A percentile compares a stretch with the other conserved stretches of the same genome.
Conservation (phyloP, 2,329 filamentous ascomycete species). For the Rhexocercosporidium sp. region DNA sequence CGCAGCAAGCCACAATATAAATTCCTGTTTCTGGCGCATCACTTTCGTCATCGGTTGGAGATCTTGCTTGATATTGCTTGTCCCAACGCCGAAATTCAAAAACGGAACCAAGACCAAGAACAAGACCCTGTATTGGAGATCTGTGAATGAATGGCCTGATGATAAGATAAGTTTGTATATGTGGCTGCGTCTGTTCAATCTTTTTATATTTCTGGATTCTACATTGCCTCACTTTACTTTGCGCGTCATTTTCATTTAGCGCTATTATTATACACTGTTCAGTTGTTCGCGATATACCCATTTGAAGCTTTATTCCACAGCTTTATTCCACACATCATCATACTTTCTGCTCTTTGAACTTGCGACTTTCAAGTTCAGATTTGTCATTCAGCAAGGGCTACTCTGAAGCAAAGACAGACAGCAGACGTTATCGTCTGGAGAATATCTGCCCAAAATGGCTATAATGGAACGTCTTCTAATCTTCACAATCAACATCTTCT, state of each 20-base stretch:
- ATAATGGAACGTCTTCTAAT: constrained; percentile 29
- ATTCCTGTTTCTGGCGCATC: constrained; percentile 25
- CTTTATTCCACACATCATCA: no score
- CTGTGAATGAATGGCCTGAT: not conserved
- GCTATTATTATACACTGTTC: not conserved
- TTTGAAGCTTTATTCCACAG: no score
- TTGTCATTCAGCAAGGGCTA: not conserved
- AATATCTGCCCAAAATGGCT: not conserved
- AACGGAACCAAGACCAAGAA: not conserved
- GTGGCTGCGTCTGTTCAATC: not conserved
- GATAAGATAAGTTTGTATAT: constrained; percentile 19
- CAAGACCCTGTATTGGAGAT: not conserved
- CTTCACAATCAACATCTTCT: constrained; percentile 35
- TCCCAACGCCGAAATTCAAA: not conserved
- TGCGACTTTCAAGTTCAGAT: no score
- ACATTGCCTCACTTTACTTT: not conserved
- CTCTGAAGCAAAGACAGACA: not conserved
- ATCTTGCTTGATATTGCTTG: not conserved
- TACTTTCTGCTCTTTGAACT: no score
- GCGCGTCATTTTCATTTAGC: not conserved
- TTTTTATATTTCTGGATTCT: not conserved
- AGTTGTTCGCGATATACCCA: not conserved
- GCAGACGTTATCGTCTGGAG: not conserved
- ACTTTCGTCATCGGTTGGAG: constrained; percentile 23
- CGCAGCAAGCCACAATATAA: constrained; percentile 9